Conservation (phyloP, 805 yeast genomes). For the Jamesozyma spencerorum region DNA sequence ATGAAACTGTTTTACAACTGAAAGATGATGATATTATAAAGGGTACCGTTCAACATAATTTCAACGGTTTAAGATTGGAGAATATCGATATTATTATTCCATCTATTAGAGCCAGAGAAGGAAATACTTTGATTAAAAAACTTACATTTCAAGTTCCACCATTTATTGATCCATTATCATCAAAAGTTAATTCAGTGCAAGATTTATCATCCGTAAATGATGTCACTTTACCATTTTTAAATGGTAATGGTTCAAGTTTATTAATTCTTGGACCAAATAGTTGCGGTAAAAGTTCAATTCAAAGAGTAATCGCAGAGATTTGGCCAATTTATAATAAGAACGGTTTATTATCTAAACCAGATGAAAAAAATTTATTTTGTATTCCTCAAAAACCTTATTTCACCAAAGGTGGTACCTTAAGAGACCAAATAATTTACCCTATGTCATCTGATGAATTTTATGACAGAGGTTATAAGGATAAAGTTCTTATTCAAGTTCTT, state of each 20-base stretch:
- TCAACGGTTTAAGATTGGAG: constrained; percentile 74
- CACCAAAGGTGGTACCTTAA: constrained; percentile 61
- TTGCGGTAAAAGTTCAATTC: constrained; percentile 80
- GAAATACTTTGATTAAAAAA: constrained; percentile 51
- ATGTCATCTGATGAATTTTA: constrained; percentile 68
- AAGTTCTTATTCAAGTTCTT: constrained; percentile 54
- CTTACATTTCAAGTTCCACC: constrained; percentile 46
- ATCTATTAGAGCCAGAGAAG: constrained; percentile 48
- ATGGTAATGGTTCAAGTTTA: constrained; percentile 49
- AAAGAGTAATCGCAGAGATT: constrained; percentile 73
- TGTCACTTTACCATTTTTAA: constrained; percentile 20
- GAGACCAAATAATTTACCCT: constrained; percentile 90
- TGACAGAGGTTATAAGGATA: constrained; percentile 61
- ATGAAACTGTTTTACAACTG: neutral
- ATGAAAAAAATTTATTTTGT: constrained; percentile 57
- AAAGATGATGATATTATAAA: constrained; percentile 40
- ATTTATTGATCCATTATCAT: constrained; percentile 20
- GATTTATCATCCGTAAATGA: constrained; percentile 22
- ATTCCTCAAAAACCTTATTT: constrained; percentile 85
- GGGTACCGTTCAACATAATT: constrained; percentile 75
- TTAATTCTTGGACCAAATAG: constrained; percentile 83
- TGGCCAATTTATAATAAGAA: constrained; percentile 74
- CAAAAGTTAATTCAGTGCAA: constrained; percentile 31
- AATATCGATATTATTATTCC: constrained; percentile 79
- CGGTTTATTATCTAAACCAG: constrained; percentile 77